Conservation (phyloP, 2,329 filamentous ascomycete species). For the Scorias spongiosa region DNA sequence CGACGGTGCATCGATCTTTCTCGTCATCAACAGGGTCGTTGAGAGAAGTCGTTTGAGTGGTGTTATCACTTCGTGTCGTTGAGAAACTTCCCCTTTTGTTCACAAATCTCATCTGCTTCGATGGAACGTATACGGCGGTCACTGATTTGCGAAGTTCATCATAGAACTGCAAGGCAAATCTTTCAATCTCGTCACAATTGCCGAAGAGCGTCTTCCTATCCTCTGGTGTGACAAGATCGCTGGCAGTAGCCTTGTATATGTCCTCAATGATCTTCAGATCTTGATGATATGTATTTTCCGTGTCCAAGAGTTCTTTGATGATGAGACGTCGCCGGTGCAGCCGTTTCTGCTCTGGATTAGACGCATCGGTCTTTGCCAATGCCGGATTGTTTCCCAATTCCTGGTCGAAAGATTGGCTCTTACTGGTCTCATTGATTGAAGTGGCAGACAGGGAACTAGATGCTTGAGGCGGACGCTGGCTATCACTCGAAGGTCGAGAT, state of each 20-base stretch:
- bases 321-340: conserved; percentile 68
- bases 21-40: conserved; percentile 30
- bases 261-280: conserved; percentile 97
- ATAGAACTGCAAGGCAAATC: conserved; percentile 69
- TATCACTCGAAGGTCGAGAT: conserved; percentile 18
- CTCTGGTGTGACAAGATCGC: conserved; percentile 61
- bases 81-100: conserved; percentile 34
- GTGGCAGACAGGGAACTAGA: conserved; percentile 20
- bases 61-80: conserved; percentile 25
- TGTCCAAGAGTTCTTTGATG: conserved; percentile 84
- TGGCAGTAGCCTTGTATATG: conserved; percentile 83
- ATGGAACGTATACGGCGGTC: conserved; percentile 60
- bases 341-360: conserved; percentile 42
- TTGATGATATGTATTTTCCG: conserved; percentile 75
- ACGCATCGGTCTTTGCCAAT: conserved; percentile 11
- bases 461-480: conserved; percentile 12
- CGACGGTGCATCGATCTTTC: conserved; percentile 41
- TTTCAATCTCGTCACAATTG: conserved; percentile 80
- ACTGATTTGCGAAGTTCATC: conserved; percentile 68
- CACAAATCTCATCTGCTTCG: conserved; percentile 31
- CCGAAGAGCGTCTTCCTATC: conserved; percentile 85
- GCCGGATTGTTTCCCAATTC: conserved; percentile 9
- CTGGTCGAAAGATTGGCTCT: conserved; percentile 13
- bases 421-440: conserved; percentile 17
- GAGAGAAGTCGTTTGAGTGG: conserved; percentile 13